Conservation (phyloP, 148 eudicot species). For the Limonium bicolor region DNA sequence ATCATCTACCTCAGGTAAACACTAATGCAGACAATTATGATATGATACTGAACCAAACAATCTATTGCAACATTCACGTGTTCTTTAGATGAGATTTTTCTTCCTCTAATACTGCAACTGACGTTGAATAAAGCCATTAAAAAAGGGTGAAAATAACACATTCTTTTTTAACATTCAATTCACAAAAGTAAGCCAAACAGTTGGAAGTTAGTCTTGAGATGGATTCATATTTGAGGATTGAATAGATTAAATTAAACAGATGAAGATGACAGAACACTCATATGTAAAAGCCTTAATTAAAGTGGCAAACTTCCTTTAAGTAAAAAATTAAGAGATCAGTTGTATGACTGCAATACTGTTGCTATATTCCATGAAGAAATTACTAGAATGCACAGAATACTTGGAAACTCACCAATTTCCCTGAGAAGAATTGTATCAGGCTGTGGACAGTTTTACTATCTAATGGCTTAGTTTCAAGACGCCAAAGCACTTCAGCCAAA, state of each 20-base stretch:
- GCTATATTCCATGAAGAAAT: neutral
- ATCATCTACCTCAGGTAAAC: conserved; percentile 19
- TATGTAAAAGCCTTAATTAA: neutral
- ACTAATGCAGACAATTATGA: neutral
- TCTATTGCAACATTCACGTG: neutral
- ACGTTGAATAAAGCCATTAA: neutral
- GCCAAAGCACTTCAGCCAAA: conserved; percentile 58
- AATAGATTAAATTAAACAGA: neutral
- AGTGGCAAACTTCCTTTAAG: neutral
- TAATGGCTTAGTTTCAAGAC: conserved; percentile 46
- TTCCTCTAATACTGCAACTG: neutral
- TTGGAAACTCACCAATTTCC: conserved; percentile 73
- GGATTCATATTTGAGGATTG: too few relatives aligned
- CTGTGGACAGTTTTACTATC: conserved; percentile 37
- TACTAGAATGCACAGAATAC: neutral
- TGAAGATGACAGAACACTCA: neutral
- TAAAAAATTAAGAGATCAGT: neutral
- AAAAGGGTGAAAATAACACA: too few relatives aligned
- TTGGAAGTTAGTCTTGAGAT: too few relatives aligned
- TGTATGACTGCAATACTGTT: neutral
- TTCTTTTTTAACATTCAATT: too few relatives aligned
- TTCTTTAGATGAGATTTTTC: neutral
- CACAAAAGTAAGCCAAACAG: too few relatives aligned
- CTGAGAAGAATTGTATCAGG: conserved; percentile 64
- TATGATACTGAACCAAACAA: neutral